Conservation (phyloP, 2,329 filamentous ascomycete genomes). For the Calonectria pauciramosa region DNA sequence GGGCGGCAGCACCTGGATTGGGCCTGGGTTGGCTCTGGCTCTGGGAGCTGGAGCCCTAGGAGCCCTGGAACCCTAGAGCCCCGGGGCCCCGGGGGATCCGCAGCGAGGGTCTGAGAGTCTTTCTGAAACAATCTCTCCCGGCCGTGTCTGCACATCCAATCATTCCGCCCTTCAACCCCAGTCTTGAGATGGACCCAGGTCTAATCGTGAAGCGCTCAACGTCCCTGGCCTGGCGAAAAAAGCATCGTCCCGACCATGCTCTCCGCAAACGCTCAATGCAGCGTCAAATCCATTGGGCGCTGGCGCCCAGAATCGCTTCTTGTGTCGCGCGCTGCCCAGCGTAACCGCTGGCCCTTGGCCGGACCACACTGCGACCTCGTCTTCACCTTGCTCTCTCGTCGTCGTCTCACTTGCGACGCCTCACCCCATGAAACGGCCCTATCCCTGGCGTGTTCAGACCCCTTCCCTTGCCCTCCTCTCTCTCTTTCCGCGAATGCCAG, state of each 20-base stretch:
- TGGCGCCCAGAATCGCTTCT: not conserved
- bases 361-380: slow-evolving; percentile 19
- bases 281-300: slow-evolving; percentile 23
- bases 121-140: slow-evolving; percentile 44
- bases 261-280: slow-evolving; percentile 17
- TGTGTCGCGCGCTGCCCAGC: not conserved
- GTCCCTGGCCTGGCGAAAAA: slow-evolving; percentile 3
- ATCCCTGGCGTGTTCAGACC: slow-evolving; percentile 28
- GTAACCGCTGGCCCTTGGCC: slow-evolving; percentile 19
- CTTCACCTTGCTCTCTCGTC: slow-evolving; percentile 20
- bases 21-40: not conserved
- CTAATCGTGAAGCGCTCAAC: slow-evolving; percentile 13
- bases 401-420: slow-evolving; percentile 33
- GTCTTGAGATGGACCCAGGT: slow-evolving; percentile 37
- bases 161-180: slow-evolving; percentile 36
- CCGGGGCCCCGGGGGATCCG: not conserved
- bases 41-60: not conserved
- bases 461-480: not conserved
- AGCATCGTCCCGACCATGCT: not conserved
- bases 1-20: slow-evolving; percentile 1
- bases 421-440: slow-evolving; percentile 44
- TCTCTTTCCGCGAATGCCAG: slow-evolving; percentile 12
- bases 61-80: not conserved
- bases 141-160: slow-evolving; percentile 38
- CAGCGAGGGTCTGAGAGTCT: slow-evolving; percentile 8